Evolutionary conservation across 768 basidiomycete genomes (phyloP).

Genomic region (Termitomyces sp.): DNA sequence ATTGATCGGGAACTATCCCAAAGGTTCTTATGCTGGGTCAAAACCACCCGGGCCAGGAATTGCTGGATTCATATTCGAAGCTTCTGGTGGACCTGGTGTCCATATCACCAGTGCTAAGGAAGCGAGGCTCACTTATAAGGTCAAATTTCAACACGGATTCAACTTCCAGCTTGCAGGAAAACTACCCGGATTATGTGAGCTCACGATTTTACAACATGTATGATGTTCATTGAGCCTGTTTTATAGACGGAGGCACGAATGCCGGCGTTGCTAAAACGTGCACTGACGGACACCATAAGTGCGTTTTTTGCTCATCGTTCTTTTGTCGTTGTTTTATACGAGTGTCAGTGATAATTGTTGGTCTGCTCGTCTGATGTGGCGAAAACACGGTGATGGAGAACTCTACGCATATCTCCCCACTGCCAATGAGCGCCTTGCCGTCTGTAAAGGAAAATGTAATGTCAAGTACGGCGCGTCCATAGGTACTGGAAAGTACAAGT

Average conservation of each 20-base stretch:
- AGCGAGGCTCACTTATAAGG: slow-evolving; percentile 51
- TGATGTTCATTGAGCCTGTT: neutral
- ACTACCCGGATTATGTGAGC: slow-evolving; percentile 61
- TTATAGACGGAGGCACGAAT: slow-evolving; percentile 47
- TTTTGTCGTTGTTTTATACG: neutral
- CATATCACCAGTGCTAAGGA: slow-evolving; percentile 57
- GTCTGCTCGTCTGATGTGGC: slow-evolving; percentile 67
- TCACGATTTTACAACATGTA: neutral
- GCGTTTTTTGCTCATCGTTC: neutral
- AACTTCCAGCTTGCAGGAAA: slow-evolving; percentile 65
- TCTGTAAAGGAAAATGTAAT: slow-evolving; percentile 33
- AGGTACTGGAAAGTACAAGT: slow-evolving; percentile 44
- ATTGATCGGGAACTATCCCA: slow-evolving; percentile 6
- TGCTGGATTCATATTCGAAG: slow-evolving; percentile 40
- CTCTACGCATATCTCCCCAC: slow-evolving; percentile 67
- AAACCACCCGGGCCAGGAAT: slow-evolving; percentile 2
- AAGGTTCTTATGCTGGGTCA: slow-evolving; percentile 10
- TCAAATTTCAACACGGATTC: slow-evolving; percentile 41
- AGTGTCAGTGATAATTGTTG: slow-evolving; percentile 45
- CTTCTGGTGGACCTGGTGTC: slow-evolving; percentile 44
- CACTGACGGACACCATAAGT: slow-evolving; percentile 46
- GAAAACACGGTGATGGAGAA: slow-evolving; percentile 50
- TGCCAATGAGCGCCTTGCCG: slow-evolving; percentile 24
- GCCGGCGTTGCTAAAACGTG: slow-evolving; percentile 40
- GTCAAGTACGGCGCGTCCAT: slow-evolving; percentile 43